phyloP scores from a whole-genome alignment of 192 early-diverging fungal species.

The Podila epigama region DNA sequence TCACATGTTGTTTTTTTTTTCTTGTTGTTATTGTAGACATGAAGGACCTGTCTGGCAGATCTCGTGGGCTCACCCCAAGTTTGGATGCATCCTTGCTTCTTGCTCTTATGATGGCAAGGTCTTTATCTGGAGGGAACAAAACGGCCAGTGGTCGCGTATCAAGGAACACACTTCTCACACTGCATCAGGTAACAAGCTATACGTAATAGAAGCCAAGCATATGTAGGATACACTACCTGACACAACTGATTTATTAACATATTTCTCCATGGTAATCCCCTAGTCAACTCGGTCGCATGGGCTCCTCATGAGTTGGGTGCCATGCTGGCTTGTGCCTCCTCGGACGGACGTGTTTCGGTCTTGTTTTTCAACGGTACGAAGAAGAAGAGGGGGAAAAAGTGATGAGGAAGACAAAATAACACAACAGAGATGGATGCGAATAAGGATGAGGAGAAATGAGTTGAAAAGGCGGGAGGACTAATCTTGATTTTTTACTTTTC shows the following conservation, averaged over 20 bases:
- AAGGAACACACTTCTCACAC: constrained; percentile 90
- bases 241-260: not conserved
- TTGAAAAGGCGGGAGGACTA: too few species aligned
- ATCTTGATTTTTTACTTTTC: not conserved
- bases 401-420: not conserved
- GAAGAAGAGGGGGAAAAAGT: not conserved
- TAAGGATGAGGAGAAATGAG: too few species aligned
- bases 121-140: constrained; percentile 94
- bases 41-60: constrained; percentile 99
- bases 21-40: constrained; percentile 66
- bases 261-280: not conserved
- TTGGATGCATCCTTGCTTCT: constrained; percentile 93
- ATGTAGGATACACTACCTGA: not conserved
- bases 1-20: not conserved
- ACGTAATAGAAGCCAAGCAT: not conserved
- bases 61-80: constrained; percentile 99
- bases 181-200: constrained; percentile 75
- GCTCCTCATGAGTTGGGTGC: constrained; percentile 97
- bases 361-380: constrained; percentile 87
- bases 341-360: constrained; percentile 93
- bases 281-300: constrained; percentile 97
- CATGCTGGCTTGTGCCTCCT: constrained; percentile 89
- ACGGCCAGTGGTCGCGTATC: constrained; percentile 78
- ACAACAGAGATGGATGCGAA: too few species aligned
- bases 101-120: constrained; percentile 97